Conservation (phyloP, 208 protist genomes). For the Leishmania guyanensis region DNA sequence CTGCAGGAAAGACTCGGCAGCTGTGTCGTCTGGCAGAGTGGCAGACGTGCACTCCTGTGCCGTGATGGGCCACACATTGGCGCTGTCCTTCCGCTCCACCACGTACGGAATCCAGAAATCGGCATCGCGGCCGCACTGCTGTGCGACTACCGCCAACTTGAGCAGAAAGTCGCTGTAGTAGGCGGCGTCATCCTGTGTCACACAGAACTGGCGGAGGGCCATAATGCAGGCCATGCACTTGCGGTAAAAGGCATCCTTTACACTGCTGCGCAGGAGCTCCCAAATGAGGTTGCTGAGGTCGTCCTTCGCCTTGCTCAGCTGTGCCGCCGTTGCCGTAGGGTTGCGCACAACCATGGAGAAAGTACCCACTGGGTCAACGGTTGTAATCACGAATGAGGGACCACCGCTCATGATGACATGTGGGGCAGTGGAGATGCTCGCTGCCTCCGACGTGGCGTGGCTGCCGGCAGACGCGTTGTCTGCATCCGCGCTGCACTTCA, state of each 20-base stretch:
- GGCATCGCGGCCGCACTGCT: slow-evolving; percentile 32
- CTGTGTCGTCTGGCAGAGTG: slow-evolving; percentile 27
- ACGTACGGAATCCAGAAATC: slow-evolving; percentile 40
- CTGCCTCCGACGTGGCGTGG: slow-evolving; percentile 6
- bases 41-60: slow-evolving; percentile 41
- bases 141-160: slow-evolving; percentile 50
- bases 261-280: slow-evolving; percentile 61
- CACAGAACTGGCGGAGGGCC: slow-evolving; percentile 69
- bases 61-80: slow-evolving; percentile 43
- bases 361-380: slow-evolving; percentile 46
- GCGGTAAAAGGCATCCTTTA: slow-evolving; percentile 61
- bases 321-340: slow-evolving; percentile 17
- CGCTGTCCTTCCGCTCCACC: not conserved
- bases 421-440: slow-evolving; percentile 6
- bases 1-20: slow-evolving; percentile 36
- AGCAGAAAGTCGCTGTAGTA: slow-evolving; percentile 80
- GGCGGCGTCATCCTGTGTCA: slow-evolving; percentile 57
- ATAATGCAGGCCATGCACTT: slow-evolving; percentile 73
- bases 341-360: slow-evolving; percentile 43
- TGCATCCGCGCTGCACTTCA: not conserved
- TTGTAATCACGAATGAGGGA: slow-evolving; percentile 22
- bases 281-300: slow-evolving; percentile 63
- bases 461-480: slow-evolving; percentile 3
- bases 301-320: slow-evolving; percentile 52
- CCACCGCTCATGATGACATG: slow-evolving; percentile 19